A percentile compares a stretch with the other conserved stretches of the same genome.
Evolutionary conservation across 495 filamentous ascomycete genomes (phyloP).

Genomic region (Usnea hakonensis): DNA sequence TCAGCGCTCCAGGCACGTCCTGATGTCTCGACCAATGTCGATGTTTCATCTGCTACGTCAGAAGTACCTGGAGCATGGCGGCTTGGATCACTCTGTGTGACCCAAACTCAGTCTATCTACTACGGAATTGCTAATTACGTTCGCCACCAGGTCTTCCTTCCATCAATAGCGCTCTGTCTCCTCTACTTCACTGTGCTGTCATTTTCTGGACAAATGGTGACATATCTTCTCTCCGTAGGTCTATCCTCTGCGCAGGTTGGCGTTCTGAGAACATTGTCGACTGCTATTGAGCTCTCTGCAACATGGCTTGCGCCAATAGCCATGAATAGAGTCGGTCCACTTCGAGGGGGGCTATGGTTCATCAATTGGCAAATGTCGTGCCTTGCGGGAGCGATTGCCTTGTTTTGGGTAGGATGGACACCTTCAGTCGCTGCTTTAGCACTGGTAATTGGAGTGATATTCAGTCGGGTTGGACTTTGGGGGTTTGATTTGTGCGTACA

Average conservation of each 20-base stretch:
- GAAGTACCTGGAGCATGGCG: not conserved
- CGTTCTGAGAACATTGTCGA: constrained; percentile 7
- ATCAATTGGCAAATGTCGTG: constrained; percentile 53
- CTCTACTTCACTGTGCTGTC: constrained; percentile 23
- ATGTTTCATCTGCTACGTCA: not conserved
- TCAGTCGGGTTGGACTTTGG: constrained; percentile 60
- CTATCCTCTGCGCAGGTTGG: constrained; percentile 12
- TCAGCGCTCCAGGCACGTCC: constrained; percentile 28
- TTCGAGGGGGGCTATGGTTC: constrained; percentile 56
- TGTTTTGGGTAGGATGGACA: constrained; percentile 33
- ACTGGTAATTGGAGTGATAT: constrained; percentile 43
- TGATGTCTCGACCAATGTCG: not conserved
- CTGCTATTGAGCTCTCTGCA: constrained; percentile 16
- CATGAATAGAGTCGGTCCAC: constrained; percentile 48
- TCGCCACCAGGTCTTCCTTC: constrained; percentile 14
- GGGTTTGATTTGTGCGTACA: constrained; percentile 62
- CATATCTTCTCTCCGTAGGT: constrained; percentile 19
- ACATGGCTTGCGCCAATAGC: constrained; percentile 27
- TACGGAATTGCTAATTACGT: constrained; percentile 8
- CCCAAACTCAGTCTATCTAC: not conserved
- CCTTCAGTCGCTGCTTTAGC: constrained; percentile 34
- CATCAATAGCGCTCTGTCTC: constrained; percentile 19
- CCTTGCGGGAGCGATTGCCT: constrained; percentile 36
- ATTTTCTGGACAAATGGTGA: constrained; percentile 22
- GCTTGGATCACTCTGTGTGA: not conserved